A percentile compares a stretch with the other conserved stretches of the same genome.
Evolutionary conservation across 805 yeast species (phyloP).

Genomic region (Yamadazyma kitorensis): DNA sequence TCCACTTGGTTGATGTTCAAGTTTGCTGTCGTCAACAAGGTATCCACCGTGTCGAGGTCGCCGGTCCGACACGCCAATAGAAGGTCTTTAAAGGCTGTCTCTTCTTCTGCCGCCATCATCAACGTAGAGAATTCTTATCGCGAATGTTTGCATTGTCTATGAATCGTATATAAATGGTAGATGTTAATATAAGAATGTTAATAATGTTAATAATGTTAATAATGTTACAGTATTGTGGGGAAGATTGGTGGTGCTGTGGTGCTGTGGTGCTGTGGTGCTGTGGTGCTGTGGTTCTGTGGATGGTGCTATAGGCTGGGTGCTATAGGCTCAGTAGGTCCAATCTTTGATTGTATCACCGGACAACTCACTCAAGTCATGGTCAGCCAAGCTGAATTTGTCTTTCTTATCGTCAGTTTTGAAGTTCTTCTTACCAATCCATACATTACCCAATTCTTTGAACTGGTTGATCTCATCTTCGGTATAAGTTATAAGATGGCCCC

Average conservation of each 20-base stretch:
- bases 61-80: conserved; percentile 63
- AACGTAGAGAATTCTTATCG: not conserved
- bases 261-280: too few relatives aligned
- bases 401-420: not conserved
- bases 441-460: conserved; percentile 22
- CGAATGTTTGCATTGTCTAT: too few relatives aligned
- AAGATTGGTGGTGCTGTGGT: too few relatives aligned
- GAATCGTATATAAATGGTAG: too few relatives aligned
- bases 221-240: too few relatives aligned
- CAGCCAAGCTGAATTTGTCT: conserved; percentile 2
- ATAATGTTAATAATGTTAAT: too few relatives aligned
- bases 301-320: too few relatives aligned
- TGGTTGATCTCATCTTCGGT: conserved; percentile 18
- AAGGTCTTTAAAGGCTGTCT: conserved; percentile 7
- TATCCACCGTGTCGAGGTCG: conserved; percentile 61
- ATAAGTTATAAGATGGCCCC: conserved; percentile 24
- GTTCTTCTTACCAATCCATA: conserved; percentile 21
- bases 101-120: conserved; percentile 1
- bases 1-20: conserved; percentile 52
- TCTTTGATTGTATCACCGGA: conserved; percentile 1
- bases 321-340: too few relatives aligned
- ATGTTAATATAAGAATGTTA: too few relatives aligned
- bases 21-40: conserved; percentile 44
- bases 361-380: conserved; percentile 5
- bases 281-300: too few relatives aligned